Evolutionary conservation across 2,329 filamentous ascomycete genomes (phyloP).

Genomic region (Clonostachys rhizophaga): DNA sequence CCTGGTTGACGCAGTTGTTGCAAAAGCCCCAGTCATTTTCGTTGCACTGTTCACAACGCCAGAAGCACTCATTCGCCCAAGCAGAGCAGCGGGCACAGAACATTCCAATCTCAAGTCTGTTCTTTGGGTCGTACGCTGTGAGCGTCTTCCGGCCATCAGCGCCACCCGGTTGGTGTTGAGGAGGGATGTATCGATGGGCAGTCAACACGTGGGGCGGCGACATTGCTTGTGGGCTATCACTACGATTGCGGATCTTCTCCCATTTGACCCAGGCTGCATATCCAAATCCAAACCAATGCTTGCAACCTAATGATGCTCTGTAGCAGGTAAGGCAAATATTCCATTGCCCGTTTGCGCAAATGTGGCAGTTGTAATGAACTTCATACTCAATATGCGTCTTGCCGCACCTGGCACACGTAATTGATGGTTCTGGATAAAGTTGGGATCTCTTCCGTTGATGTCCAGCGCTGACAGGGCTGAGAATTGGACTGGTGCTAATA

Average conservation of each 20-base stretch:
- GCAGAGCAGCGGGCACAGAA: constrained; percentile 76
- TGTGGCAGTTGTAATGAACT: constrained; percentile 76
- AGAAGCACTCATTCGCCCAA: constrained; percentile 80
- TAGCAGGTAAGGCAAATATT: constrained; percentile 82
- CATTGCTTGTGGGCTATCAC: constrained; percentile 21
- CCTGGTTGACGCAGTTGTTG: constrained; percentile 79
- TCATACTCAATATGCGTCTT: constrained; percentile 76
- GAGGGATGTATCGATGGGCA: constrained; percentile 50
- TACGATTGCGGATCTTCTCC: constrained; percentile 41
- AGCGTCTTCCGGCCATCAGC: constrained; percentile 51
- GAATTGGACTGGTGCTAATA: constrained; percentile 5
- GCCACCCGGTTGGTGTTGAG: constrained; percentile 42
- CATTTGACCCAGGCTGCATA: constrained; percentile 65
- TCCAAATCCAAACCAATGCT: constrained; percentile 86
- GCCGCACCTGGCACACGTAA: constrained; percentile 68
- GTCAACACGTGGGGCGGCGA: constrained; percentile 54
- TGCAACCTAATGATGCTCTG: constrained; percentile 69
- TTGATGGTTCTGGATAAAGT: constrained; percentile 64
- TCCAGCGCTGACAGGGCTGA: constrained; percentile 22
- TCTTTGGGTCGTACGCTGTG: constrained; percentile 63
- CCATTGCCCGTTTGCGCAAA: constrained; percentile 67
- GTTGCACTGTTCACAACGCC: constrained; percentile 84
- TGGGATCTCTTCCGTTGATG: constrained; percentile 38
- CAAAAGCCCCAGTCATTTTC: constrained; percentile 95
- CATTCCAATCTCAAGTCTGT: constrained; percentile 69